A percentile compares a stretch with the other conserved stretches of the same genome.
Conservation (phyloP, 225 moss, liverwort and hornwort genomes). For the Pseudoscleropodium purum region DNA sequence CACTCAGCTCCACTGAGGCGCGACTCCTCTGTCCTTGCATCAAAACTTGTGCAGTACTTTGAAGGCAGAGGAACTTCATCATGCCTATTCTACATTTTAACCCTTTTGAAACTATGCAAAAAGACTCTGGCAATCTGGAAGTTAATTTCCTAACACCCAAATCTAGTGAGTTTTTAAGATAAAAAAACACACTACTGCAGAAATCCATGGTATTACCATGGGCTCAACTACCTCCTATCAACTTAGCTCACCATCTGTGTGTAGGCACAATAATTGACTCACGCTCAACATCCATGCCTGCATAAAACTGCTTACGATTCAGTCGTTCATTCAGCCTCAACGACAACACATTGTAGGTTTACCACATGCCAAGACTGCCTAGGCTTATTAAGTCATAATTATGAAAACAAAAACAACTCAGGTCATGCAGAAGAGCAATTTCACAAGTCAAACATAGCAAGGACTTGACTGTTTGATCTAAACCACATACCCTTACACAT, state of each 20-base stretch:
- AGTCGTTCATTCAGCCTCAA: background rate
- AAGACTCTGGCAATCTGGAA: background rate
- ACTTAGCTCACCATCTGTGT: conserved; percentile 3
- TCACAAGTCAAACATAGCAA: background rate
- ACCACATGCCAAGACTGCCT: background rate
- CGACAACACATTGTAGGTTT: background rate
- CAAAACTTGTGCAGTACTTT: background rate
- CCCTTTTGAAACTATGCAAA: background rate
- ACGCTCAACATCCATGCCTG: background rate
- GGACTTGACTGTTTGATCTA: background rate
- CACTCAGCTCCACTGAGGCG: background rate
- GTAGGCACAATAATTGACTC: background rate
- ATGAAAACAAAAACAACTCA: too few relatives aligned
- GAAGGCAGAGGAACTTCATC: background rate
- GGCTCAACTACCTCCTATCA: conserved; percentile 17
- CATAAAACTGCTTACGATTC: background rate
- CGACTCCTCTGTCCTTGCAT: background rate
- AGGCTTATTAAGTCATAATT: background rate
- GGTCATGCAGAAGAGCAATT: background rate
- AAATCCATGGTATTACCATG: background rate
- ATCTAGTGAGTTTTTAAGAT: background rate
- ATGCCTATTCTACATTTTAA: background rate
- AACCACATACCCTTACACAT: background rate
- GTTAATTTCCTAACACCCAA: background rate
- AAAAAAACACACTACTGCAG: background rate